These are phyloP conservation scores for Mucor mucedo DNA, from an alignment of 371 early-diverging fungal genomes.

Conservation along the genomic window DNA sequence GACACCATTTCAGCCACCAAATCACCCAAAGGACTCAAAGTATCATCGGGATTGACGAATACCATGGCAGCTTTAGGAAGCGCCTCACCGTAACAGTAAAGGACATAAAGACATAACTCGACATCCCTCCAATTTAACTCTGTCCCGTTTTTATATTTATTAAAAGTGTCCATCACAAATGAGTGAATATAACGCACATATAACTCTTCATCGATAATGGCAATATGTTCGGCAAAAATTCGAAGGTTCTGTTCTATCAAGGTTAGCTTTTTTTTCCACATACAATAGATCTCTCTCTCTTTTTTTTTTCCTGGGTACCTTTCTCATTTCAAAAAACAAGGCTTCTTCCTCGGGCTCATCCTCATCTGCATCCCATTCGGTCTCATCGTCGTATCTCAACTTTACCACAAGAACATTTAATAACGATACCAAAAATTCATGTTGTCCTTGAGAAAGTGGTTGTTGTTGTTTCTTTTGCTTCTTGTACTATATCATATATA, in stretches of 20 bases:
- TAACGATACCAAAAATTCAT: conserved; percentile 70
- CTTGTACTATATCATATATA: conserved; percentile 55
- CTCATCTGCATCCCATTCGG: conserved; percentile 76
- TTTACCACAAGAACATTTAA: conserved; percentile 80
- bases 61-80: conserved; percentile 62
- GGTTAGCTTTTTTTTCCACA: conserved; percentile 1
- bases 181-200: conserved; percentile 65
- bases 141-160: conserved; percentile 53
- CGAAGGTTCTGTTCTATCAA: conserved; percentile 62
- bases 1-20: conserved; percentile 76
- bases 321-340: conserved; percentile 77
- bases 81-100: conserved; percentile 80
- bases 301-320: conserved; percentile 45
- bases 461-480: conserved; percentile 68
- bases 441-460: conserved; percentile 68
- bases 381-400: conserved; percentile 89
- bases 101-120: conserved; percentile 80
- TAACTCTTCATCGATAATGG: conserved; percentile 65
- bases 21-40: conserved; percentile 70
- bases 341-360: conserved; percentile 79
- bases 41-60: conserved; percentile 58
- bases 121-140: conserved; percentile 77
- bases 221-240: conserved; percentile 74
- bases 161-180: conserved; percentile 63
- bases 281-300: neutral